phyloP scores from a whole-genome alignment of 768 basidiomycete species.

The Lactarius trivialis region DNA sequence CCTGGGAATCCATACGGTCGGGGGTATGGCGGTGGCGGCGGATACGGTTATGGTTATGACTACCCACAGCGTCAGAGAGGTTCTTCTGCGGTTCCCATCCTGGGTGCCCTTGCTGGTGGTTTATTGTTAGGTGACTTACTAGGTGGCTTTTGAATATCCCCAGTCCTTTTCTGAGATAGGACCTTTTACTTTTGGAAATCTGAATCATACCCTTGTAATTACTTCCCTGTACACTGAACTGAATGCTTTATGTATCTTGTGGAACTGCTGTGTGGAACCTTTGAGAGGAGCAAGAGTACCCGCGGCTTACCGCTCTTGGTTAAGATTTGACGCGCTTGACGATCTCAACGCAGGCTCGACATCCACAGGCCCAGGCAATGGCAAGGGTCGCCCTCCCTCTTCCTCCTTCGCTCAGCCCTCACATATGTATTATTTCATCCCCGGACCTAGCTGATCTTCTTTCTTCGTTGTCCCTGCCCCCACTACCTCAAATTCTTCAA shows the following conservation, averaged over 20 bases:
- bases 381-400: slow-evolving; percentile 43
- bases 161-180: neutral
- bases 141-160: slow-evolving; percentile 7
- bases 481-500: slow-evolving; percentile 68
- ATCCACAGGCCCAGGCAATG: slow-evolving; percentile 8
- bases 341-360: neutral
- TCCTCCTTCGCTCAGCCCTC: slow-evolving; percentile 74
- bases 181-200: neutral
- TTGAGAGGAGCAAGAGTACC: neutral
- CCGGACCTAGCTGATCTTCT: slow-evolving; percentile 63
- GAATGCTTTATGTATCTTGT: neutral
- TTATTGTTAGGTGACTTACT: slow-evolving; percentile 24
- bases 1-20: slow-evolving; percentile 23
- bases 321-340: neutral
- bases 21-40: slow-evolving; percentile 1
- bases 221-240: neutral
- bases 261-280: neutral
- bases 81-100: slow-evolving; percentile 26
- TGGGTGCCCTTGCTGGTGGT: slow-evolving; percentile 35
- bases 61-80: neutral
- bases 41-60: slow-evolving; percentile 14
- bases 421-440: slow-evolving; percentile 68
- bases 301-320: neutral
- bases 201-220: neutral
- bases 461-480: slow-evolving; percentile 51